A percentile compares a stretch with the other conserved stretches of the same genome.
These are phyloP conservation scores for Termitomyces bulborhizus DNA, from an alignment of 768 basidiomycete genomes.

Conservation along the genomic window DNA sequence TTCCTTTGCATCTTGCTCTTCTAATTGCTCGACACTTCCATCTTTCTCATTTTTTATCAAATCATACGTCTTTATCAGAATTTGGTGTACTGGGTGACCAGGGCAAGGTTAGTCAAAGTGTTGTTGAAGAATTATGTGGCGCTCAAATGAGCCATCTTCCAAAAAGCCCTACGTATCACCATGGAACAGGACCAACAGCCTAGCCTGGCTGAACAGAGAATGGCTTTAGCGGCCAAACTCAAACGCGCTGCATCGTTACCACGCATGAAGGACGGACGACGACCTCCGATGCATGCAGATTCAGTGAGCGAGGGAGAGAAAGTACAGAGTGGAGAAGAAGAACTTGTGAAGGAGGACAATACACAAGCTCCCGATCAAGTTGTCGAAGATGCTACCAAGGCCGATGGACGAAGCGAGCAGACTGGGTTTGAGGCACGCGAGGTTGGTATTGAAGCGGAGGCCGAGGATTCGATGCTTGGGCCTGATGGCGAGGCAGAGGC, in stretches of 20 bases:
- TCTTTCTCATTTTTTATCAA: neutral
- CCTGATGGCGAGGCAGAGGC: constrained; percentile 21
- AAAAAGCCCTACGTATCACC: constrained; percentile 9
- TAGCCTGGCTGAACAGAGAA: constrained; percentile 66
- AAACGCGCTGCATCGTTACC: constrained; percentile 90
- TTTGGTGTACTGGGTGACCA: constrained; percentile 8
- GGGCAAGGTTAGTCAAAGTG: constrained; percentile 10
- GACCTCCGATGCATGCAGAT: constrained; percentile 83
- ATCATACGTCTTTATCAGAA: neutral
- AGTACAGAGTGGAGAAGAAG: constrained; percentile 33
- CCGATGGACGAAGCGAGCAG: constrained; percentile 1
- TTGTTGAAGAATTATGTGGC: constrained; percentile 6
- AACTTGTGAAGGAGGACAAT: constrained; percentile 23
- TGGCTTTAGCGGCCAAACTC: constrained; percentile 82
- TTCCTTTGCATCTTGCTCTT: neutral
- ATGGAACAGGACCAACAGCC: constrained; percentile 47
- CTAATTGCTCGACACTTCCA: neutral
- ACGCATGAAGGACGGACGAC: constrained; percentile 83
- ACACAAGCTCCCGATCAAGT: constrained; percentile 10
- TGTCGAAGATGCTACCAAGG: neutral
- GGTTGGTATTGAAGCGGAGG: constrained; percentile 5
- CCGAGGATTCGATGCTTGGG: constrained; percentile 14
- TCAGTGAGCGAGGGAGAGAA: constrained; percentile 81
- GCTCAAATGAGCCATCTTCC: constrained; percentile 2
- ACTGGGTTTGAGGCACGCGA: constrained; percentile 2